Base-by-base conservation (phyloP, 2,329 filamentous ascomycete genomes). In the Penicillium brevicompactum region DNA sequence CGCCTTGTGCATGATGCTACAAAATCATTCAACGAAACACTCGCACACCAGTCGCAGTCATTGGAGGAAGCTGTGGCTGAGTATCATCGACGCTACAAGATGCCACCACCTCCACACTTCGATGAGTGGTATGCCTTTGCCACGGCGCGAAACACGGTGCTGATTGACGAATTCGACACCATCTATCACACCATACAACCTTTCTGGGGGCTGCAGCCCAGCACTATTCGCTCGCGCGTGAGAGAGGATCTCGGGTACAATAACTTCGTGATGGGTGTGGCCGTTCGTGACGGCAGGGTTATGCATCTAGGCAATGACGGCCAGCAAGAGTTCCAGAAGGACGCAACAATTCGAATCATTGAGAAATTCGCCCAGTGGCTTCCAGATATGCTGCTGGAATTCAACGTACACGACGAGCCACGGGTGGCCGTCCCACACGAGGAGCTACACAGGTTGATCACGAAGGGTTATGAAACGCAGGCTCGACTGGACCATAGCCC, bases 341-440 rank as follows among this genome's bases (percentile, higher is more conserved):
- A 49, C 16, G 88, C 90, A 11, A 90, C 87, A 0, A 73, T 81
- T 41, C 86, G 84, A 31, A 95, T 95, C 90, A 83, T 94, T 73
- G 77, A 82, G 56, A 80, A 83, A 9, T 93, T 94, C 60, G 74
- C 89, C 1, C 75, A 88, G 62, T 85, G 86, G 69, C 78, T 96
- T 49, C 91, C 91, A 1, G 88, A 92, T 69, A 93, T 95, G 90
- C 90, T 95, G 70, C 77, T 96, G n/a, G 89, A 87, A 13, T 95
- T 95, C 78, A 96, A 95, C 73, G 81, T 90, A 31, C 89, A 94
- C 70, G 91, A 95, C 68, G 91, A 95, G 74, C 89, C 91, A 14
- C 82, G 91, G 37, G 89, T 96, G 1, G 81, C 92, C 1, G 83
- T 95, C 2, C 87, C 89, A 2, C 82, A 90, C 64, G 89, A 92